phyloP scores from a whole-genome alignment of 768 basidiomycete genomes.

The Multifurca ochricompacta region DNA sequence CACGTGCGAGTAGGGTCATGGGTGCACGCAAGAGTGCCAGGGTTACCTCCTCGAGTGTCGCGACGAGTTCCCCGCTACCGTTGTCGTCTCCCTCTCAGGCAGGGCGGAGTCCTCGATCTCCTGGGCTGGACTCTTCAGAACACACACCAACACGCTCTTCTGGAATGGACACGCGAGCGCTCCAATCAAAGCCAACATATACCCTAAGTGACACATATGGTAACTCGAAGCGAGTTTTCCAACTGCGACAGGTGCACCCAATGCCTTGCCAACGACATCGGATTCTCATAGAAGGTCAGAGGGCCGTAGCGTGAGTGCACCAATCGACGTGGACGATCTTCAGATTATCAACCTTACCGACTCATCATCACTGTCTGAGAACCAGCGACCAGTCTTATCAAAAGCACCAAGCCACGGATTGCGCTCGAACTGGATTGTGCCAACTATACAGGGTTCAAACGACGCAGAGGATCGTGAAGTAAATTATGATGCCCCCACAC shows the following conservation, averaged over 20 bases:
- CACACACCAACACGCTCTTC: background rate
- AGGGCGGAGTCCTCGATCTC: background rate
- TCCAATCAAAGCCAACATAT: background rate
- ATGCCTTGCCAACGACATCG: background rate
- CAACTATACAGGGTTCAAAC: background rate
- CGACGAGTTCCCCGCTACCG: background rate
- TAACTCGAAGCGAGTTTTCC: background rate
- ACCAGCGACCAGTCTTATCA: background rate
- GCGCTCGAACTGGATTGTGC: background rate
- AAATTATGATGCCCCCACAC: background rate
- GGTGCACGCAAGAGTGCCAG: background rate
- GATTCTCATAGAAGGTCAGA: background rate
- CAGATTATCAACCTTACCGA: background rate
- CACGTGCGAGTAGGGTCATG: background rate
- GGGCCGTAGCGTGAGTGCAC: background rate
- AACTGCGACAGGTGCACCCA: background rate
- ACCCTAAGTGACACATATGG: background rate
- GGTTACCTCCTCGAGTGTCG: background rate
- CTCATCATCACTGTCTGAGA: background rate
- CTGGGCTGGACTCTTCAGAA: background rate
- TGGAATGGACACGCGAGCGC: background rate
- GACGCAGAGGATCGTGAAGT: background rate
- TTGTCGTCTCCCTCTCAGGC: background rate
- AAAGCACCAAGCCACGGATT: background rate
- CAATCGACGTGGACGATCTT: slow-evolving; percentile 2